Conservation (phyloP, 2,329 filamentous ascomycete species). For the Apiospora malaysiana region DNA sequence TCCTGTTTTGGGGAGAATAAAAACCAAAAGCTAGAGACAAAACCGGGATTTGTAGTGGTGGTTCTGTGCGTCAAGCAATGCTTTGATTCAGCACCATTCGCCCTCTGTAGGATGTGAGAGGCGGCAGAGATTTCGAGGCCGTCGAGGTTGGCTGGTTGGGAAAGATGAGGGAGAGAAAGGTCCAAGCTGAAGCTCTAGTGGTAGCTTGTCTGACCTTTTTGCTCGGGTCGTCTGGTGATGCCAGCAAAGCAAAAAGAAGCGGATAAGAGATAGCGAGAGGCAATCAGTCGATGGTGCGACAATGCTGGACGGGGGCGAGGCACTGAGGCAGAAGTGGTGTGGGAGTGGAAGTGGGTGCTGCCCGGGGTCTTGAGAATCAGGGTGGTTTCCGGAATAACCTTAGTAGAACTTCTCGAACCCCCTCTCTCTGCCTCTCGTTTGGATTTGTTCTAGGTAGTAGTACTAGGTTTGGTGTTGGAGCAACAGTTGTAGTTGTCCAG, state of each 20-base stretch:
- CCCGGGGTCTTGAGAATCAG: not conserved
- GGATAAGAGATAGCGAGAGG: slow-evolving; percentile 10
- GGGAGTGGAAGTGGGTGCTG: slow-evolving; percentile 4
- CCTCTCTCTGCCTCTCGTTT: not conserved
- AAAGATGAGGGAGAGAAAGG: not conserved
- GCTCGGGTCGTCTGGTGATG: slow-evolving; percentile 8
- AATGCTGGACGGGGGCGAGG: slow-evolving; percentile 3
- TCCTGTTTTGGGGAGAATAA: not conserved
- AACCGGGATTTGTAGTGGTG: not conserved
- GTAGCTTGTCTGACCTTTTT: not conserved
- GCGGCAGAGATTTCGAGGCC: slow-evolving; percentile 10
- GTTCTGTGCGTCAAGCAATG: not conserved
- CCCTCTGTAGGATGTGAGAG: not conserved
- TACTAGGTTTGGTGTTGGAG: too few species aligned
- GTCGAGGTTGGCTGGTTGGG: slow-evolving; percentile 3
- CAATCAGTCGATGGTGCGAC: slow-evolving; percentile 19
- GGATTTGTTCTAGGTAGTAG: too few species aligned
- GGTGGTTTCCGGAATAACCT: not conserved
- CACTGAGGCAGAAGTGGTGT: not conserved
- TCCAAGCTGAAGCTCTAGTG: not conserved
- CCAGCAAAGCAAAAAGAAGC: slow-evolving; percentile 18
- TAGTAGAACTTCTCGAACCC: not conserved
- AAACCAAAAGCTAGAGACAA: not conserved
- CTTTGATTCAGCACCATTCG: not conserved
- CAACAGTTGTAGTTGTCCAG: not conserved